A percentile compares a stretch with the other conserved stretches of the same genome.
phyloP scores from a whole-genome alignment of 345 rosid species.

The Citrus mangshanensis region DNA sequence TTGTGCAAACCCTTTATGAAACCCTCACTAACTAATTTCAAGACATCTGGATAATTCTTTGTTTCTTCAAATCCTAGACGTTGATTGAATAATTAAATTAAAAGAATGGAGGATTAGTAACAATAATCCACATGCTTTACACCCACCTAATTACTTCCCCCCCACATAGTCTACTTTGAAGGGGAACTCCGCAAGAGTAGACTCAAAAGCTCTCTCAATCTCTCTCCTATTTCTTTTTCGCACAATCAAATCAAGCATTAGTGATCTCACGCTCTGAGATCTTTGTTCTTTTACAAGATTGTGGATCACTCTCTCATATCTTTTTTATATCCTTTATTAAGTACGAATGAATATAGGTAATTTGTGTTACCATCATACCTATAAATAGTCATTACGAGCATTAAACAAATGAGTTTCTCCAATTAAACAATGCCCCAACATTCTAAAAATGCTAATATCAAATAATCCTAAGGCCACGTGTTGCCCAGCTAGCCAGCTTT shows the following conservation, averaged over 20 bases:
- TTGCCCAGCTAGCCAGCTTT: slow-evolving; percentile 7
- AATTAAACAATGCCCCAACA: slow-evolving; percentile 37
- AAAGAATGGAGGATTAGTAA: background rate
- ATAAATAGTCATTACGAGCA: slow-evolving; percentile 24
- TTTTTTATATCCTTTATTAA: background rate
- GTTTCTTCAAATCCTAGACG: background rate
- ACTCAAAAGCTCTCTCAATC: background rate
- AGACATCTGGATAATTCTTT: background rate
- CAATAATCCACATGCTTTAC: background rate
- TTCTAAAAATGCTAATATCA: slow-evolving; percentile 33
- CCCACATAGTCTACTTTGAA: slow-evolving; percentile 15
- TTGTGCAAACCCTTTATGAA: background rate
- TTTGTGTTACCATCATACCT: slow-evolving; percentile 28
- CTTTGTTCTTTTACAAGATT: slow-evolving; percentile 1
- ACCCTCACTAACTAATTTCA: background rate
- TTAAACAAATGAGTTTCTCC: slow-evolving; percentile 23
- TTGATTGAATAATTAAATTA: background rate
- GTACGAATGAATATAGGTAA: slow-evolving; percentile 7
- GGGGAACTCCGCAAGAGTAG: slow-evolving; percentile 11
- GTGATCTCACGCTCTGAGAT: slow-evolving; percentile 5
- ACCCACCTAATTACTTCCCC: background rate
- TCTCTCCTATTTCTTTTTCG: background rate
- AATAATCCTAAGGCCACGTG: slow-evolving; percentile 28
- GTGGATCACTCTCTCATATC: background rate
- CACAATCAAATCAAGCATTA: slow-evolving; percentile 20